These are phyloP conservation scores for Chaetothyriales sp. DNA, from an alignment of 2,329 filamentous ascomycete genomes.

Conservation along the genomic window DNA sequence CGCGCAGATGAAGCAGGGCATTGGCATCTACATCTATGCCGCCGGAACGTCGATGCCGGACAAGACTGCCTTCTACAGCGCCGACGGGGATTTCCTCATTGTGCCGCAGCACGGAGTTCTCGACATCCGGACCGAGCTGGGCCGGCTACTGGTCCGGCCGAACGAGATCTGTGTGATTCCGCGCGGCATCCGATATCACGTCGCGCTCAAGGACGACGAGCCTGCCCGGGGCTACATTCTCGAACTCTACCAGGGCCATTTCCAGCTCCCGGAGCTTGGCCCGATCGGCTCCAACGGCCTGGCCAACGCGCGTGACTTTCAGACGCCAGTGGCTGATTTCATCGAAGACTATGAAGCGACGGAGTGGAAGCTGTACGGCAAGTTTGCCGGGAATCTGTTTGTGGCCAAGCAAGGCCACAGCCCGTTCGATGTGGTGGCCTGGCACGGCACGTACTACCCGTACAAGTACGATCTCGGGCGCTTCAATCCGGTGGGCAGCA, in stretches of 20 bases:
- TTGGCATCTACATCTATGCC: slow-evolving; percentile 70
- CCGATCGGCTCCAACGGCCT: slow-evolving; percentile 61
- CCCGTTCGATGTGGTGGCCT: slow-evolving; percentile 66
- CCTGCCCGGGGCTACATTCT: slow-evolving; percentile 60
- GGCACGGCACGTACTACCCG: slow-evolving; percentile 68
- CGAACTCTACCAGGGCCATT: slow-evolving; percentile 62
- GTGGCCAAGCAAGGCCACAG: slow-evolving; percentile 52
- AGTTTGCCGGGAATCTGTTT: slow-evolving; percentile 57
- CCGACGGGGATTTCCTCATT: slow-evolving; percentile 66
- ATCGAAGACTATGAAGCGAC: slow-evolving; percentile 41
- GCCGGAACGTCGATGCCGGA: slow-evolving; percentile 63
- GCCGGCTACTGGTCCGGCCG: slow-evolving; percentile 58
- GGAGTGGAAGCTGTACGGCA: slow-evolving; percentile 45
- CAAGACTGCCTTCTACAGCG: slow-evolving; percentile 69
- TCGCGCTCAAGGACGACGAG: slow-evolving; percentile 48
- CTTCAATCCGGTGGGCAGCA: slow-evolving; percentile 60
- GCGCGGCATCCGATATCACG: slow-evolving; percentile 59
- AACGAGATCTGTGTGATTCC: slow-evolving; percentile 68
- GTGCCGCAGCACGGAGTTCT: slow-evolving; percentile 61
- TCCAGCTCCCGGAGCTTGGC: slow-evolving; percentile 56
- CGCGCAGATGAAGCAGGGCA: slow-evolving; percentile 60
- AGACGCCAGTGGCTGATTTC: slow-evolving; percentile 56
- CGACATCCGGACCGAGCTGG: slow-evolving; percentile 66
- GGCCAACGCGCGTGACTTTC: slow-evolving; percentile 65
- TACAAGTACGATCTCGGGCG: slow-evolving; percentile 71